Evolutionary conservation across 805 yeast genomes (phyloP).

Genomic region (Wickerhamomyces bovis): DNA sequence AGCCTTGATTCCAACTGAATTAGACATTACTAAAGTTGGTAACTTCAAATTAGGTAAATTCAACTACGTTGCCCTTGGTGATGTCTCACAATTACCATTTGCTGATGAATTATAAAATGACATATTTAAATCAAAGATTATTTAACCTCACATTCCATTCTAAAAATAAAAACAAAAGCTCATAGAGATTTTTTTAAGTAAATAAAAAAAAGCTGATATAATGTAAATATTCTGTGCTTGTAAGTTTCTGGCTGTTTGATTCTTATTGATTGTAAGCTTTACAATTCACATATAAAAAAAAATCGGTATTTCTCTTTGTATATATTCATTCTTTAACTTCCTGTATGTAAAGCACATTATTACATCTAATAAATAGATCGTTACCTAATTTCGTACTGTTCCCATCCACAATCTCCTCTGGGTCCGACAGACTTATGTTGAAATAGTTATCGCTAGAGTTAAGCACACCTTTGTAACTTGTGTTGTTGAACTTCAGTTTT

Average conservation of each 20-base stretch:
- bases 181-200: not conserved
- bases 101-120: constrained; percentile 71
- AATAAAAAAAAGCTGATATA: not conserved
- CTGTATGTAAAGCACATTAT: constrained; percentile 61
- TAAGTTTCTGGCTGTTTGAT: not conserved
- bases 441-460: constrained; percentile 85
- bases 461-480: constrained; percentile 79
- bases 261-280: not conserved
- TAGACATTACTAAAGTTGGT: constrained; percentile 34
- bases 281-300: not conserved
- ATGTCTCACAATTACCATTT: constrained; percentile 78
- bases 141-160: not conserved
- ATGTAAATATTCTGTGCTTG: not conserved
- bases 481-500: constrained; percentile 82
- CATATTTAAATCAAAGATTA: not conserved
- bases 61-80: constrained; percentile 88
- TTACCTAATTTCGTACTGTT: constrained; percentile 51
- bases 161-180: not conserved
- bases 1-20: constrained; percentile 28
- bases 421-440: constrained; percentile 72
- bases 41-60: constrained; percentile 50
- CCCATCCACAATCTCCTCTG: constrained; percentile 46
- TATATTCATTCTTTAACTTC: constrained; percentile 11
- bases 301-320: not conserved
- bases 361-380: constrained; percentile 84